Evolutionary conservation across 305 asterid species (phyloP).

Genomic region (Coffea humblotiana): DNA sequence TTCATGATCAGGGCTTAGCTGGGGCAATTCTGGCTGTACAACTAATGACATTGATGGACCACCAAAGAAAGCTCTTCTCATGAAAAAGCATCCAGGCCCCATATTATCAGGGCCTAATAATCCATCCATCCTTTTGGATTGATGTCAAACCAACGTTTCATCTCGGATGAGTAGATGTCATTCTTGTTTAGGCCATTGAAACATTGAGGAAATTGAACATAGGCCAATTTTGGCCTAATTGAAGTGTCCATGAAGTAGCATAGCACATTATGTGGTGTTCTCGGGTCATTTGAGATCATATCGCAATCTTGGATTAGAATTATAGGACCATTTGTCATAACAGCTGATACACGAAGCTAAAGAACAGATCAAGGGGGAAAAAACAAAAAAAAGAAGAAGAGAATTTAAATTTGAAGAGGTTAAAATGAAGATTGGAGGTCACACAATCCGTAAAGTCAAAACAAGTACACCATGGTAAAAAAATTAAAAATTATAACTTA

Average conservation of each 20-base stretch:
- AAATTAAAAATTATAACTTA: too few relatives aligned
- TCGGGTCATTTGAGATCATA: constrained; percentile 78
- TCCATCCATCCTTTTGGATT: constrained; percentile 69
- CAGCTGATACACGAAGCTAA: constrained; percentile 74
- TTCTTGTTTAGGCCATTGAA: constrained; percentile 63
- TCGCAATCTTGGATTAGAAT: constrained; percentile 73
- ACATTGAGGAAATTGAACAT: constrained; percentile 71
- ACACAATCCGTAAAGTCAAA: too few relatives aligned
- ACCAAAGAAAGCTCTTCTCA: constrained; percentile 65
- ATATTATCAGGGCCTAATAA: constrained; percentile 58
- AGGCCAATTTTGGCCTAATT: constrained; percentile 47
- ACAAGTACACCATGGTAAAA: too few relatives aligned
- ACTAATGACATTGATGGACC: constrained; percentile 30
- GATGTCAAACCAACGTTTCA: constrained; percentile 43
- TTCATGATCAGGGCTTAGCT: constrained; percentile 41
- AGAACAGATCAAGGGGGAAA: neutral
- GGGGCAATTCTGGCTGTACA: constrained; percentile 43
- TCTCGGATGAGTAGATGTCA: constrained; percentile 63
- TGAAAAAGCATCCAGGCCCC: constrained; percentile 72
- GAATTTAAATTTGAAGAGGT: neutral
- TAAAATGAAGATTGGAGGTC: constrained; percentile 24
- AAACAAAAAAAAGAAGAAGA: too few relatives aligned
- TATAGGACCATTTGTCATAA: constrained; percentile 67
- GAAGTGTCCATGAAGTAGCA: constrained; percentile 45
- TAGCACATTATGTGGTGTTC: constrained; percentile 44